Conservation (phyloP, 2,329 filamentous ascomycete genomes). For the Metarhizium anisopliae region DNA sequence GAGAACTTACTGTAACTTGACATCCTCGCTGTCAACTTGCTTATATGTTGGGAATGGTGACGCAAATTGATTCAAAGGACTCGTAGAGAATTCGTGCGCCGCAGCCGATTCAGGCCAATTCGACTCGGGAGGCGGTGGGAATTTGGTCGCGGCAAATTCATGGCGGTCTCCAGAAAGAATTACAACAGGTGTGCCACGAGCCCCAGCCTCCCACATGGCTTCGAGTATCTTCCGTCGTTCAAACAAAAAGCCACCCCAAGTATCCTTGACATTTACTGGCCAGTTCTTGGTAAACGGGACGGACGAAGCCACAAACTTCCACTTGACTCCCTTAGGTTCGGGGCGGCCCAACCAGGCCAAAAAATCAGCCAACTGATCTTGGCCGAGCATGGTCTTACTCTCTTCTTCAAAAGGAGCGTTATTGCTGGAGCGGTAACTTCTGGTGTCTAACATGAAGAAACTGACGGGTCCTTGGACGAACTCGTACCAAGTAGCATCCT, state of each 20-base stretch:
- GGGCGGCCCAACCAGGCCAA: conserved; percentile 65
- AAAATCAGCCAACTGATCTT: conserved; percentile 69
- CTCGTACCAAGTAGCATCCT: conserved; percentile 71
- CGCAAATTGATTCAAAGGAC: conserved; percentile 90
- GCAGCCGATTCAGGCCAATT: conserved; percentile 55
- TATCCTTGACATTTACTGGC: conserved; percentile 79
- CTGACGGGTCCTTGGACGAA: conserved; percentile 85
- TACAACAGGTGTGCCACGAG: conserved; percentile 66
- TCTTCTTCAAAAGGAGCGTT: conserved; percentile 47
- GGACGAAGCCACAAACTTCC: conserved; percentile 87
- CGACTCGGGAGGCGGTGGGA: conserved; percentile 52
- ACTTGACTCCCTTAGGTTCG: conserved; percentile 69
- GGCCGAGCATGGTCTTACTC: conserved; percentile 81
- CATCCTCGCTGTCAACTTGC: conserved; percentile 73
- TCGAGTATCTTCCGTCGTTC: conserved; percentile 76
- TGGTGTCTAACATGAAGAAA: conserved; percentile 92
- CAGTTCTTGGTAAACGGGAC: conserved; percentile 98
- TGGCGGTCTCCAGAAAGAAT: conserved; percentile 90
- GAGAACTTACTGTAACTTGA: conserved; percentile 64
- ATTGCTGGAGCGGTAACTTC: conserved; percentile 71
- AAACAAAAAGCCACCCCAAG: conserved; percentile 83
- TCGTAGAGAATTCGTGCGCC: conserved; percentile 87
- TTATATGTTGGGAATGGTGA: conserved; percentile 75
- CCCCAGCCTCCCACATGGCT: conserved; percentile 84
- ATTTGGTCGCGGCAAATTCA: conserved; percentile 86